A percentile compares a stretch with the other conserved stretches of the same genome.
These are phyloP conservation scores for Monilinia fructicola DNA, from an alignment of 2,329 filamentous ascomycete genomes.

Conservation along the genomic window DNA sequence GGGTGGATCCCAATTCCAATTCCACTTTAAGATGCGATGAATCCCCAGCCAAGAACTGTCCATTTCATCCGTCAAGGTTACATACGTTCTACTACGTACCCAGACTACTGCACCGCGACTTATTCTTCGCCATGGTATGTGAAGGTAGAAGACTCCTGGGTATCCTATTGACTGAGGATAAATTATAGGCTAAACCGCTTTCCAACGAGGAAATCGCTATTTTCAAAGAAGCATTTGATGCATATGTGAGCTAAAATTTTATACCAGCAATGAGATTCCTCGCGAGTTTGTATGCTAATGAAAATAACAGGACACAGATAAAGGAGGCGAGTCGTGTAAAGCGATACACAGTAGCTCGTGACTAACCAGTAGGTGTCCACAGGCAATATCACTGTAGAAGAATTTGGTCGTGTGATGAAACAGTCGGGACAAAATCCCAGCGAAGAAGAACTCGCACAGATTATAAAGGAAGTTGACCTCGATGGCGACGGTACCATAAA, in stretches of 20 bases:
- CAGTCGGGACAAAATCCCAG: conserved; percentile 18
- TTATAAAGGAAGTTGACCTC: conserved; percentile 65
- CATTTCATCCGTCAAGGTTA: background rate
- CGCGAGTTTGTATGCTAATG: background rate
- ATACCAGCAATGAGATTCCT: too few relatives aligned
- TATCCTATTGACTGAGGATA: background rate
- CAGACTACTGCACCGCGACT: background rate
- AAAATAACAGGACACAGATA: conserved; percentile 22
- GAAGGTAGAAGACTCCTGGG: fast-evolving
- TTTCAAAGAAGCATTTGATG: conserved; percentile 22
- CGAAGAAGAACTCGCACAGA: conserved; percentile 56
- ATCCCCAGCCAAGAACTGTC: background rate
- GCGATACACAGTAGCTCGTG: background rate
- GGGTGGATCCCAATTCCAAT: background rate
- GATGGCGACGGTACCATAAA: conserved; percentile 66
- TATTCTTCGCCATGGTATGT: background rate
- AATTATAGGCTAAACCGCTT: conserved; percentile 21
- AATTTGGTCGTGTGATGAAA: conserved; percentile 26
- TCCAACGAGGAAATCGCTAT: conserved; percentile 22
- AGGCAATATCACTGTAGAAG: conserved; percentile 25
- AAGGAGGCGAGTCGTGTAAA: conserved; percentile 13
- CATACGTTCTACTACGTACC: background rate
- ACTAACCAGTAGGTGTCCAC: background rate
- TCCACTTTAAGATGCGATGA: background rate
- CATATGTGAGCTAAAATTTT: conserved; percentile 19